A percentile compares a stretch with the other conserved stretches of the same genome.
Conservation (phyloP, 2,329 filamentous ascomycete genomes). For the Epicoccum sorghinum region DNA sequence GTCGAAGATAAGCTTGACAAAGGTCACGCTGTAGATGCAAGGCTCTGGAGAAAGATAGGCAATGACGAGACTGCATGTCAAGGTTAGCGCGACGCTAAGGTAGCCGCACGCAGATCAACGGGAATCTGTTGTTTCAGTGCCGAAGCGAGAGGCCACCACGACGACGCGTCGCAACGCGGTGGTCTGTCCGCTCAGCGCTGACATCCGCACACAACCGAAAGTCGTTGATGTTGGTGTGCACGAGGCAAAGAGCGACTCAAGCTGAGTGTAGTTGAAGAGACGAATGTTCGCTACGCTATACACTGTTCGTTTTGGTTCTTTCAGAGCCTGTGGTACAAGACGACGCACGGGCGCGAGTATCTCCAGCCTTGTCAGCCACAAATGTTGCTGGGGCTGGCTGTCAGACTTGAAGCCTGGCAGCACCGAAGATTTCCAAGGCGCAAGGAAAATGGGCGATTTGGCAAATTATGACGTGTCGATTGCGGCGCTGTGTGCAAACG, state of each 20-base stretch:
- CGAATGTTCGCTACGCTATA: constrained; percentile 11
- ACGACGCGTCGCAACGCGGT: constrained; percentile 30
- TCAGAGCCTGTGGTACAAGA: constrained; percentile 1
- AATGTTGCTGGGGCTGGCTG: constrained; percentile 21
- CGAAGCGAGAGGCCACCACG: constrained; percentile 32
- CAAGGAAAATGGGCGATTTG: not conserved
- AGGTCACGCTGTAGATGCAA: not conserved
- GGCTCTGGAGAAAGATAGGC: constrained; percentile 1
- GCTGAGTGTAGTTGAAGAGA: not conserved
- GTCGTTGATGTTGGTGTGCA: constrained; percentile 3
- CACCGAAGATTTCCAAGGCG: constrained; percentile 5
- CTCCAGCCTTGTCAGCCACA: constrained; percentile 28
- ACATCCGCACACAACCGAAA: constrained; percentile 8
- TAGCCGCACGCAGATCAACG: constrained; percentile 45
- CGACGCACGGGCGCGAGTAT: constrained; percentile 15
- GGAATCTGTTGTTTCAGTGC: constrained; percentile 26
- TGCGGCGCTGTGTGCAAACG: constrained; percentile 1
- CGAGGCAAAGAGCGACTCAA: not conserved
- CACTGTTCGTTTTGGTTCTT: not conserved
- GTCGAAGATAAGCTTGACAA: not conserved
- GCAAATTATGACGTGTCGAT: constrained; percentile 12
- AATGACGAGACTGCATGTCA: constrained; percentile 10
- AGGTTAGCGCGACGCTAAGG: constrained; percentile 29
- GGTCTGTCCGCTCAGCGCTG: constrained; percentile 25
- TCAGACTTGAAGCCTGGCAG: constrained; percentile 26